Conservation (phyloP, 768 basidiomycete genomes). For the Amanita subjunquillea region DNA sequence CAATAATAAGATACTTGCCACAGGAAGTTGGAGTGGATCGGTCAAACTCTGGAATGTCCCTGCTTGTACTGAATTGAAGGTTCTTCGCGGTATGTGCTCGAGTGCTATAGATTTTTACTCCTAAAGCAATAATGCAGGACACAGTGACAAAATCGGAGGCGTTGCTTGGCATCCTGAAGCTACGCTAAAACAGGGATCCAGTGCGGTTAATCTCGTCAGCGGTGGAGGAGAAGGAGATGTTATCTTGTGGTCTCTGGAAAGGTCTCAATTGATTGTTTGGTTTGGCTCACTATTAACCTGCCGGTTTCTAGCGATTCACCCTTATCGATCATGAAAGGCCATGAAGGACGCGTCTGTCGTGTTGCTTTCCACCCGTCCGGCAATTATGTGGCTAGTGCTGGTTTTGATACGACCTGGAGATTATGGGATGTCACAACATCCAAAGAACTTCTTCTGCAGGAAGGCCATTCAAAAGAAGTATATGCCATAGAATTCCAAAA, state of each 20-base stretch:
- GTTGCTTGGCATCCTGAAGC: slow-evolving; percentile 97
- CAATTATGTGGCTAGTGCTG: slow-evolving; percentile 85
- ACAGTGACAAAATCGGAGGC: slow-evolving; percentile 86
- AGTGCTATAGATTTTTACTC: neutral
- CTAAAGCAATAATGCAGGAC: slow-evolving; percentile 38
- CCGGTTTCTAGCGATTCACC: slow-evolving; percentile 59
- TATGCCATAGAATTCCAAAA: slow-evolving; percentile 94
- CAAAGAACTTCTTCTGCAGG: slow-evolving; percentile 81
- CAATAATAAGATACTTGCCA: slow-evolving; percentile 78
- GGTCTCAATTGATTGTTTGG: slow-evolving; percentile 30
- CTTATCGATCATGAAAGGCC: slow-evolving; percentile 79
- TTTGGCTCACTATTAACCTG: neutral
- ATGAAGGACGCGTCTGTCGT: slow-evolving; percentile 83
- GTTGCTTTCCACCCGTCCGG: slow-evolving; percentile 97
- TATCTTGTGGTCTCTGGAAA: slow-evolving; percentile 82
- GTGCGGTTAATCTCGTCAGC: slow-evolving; percentile 76
- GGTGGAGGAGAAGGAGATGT: slow-evolving; percentile 84
- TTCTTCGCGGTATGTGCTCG: slow-evolving; percentile 54
- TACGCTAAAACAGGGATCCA: slow-evolving; percentile 56
- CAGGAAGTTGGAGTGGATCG: slow-evolving; percentile 93
- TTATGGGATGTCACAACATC: slow-evolving; percentile 86
- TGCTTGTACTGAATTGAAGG: slow-evolving; percentile 67
- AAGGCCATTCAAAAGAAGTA: slow-evolving; percentile 96
- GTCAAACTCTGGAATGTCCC: slow-evolving; percentile 96
- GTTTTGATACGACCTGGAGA: slow-evolving; percentile 96